Evolutionary conservation across 257 asterid species (phyloP), one percentile per base, ranked within the genome.

Genomic region (Perilla frutescens): DNA sequence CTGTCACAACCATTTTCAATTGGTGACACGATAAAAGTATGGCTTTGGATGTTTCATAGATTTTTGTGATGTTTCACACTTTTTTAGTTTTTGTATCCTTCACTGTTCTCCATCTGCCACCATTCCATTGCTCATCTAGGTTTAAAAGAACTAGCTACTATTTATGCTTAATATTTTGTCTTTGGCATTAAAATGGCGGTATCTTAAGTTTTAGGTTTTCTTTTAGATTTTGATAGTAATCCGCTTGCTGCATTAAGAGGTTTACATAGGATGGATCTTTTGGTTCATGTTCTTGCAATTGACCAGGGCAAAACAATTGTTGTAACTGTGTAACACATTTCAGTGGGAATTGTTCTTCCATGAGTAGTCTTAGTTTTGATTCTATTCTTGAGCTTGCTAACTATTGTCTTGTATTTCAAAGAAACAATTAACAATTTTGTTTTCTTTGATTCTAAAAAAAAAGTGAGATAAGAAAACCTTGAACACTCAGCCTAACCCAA

Each of bases 21-120:
- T 78, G 99, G 98, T 53, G 99, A 95, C 80, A 90, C 87, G 0
- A 92, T 95, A 70, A 90, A 84, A 82, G 99, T 95, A 89, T 73
- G 88, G 44, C 20, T 58, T 49, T 51, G 57, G 41, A 66, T 55
- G 58, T 36, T 68, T 66, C 26, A 47, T 72, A 58, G 49, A 47
- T 50, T 63, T 62, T 26, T 59, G 6, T 54, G n/a, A 31, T 47
- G 68, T 66, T 75, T 59, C 63, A 3, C 71, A 76, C 53, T 50
- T 47, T 45, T 41, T 56, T 20, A 20, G 26, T 20, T 20, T 20
- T 39, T 40, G 9, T 40, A 43, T 69, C 39, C 40, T 7, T 74
- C 41, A 54, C 0, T 68, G 47, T 71, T 64, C 49, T 47, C 58
- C 63, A 3, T 57, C 47, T 55, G 12, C 34, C 63, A 10, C 37